Evolutionary conservation across 2,329 filamentous ascomycete species (phyloP), one percentile per base, ranked within the genome.

Genomic region (Ascochyta lentis): DNA sequence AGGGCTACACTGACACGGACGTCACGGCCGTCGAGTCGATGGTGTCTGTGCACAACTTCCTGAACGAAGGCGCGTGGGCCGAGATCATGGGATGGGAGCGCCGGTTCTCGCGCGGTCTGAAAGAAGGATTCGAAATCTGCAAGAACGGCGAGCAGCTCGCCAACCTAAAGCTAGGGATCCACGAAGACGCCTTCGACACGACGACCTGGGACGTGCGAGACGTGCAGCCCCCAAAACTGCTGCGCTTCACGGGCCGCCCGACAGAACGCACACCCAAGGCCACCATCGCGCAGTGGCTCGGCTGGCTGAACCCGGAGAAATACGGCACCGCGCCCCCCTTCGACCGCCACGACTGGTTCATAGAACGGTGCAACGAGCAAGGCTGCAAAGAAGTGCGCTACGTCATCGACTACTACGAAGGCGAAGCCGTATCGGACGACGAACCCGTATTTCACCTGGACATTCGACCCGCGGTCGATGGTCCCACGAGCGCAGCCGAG

Each of bases 371-470:
- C 31, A 79, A 81, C 5, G 82, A 87, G 49, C 91, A 90, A 26
- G 74, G 87, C 55, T 82, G 81, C 67, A 89, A 88, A 73, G 89
- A 97, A 79, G 82, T 97, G 41, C 86, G 95, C 68, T 99, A 99
- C 75, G 87, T 99, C 52, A 99, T 99, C 73, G 95, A 99, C 76
- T 98, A 96, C 78, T 98, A 98, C 77, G 89, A 89, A 31, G 94
- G 88, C 6, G 87, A 88, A 23, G 89, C 90, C 1, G 92, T 96
- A 69, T 86, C 89, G 2, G 90, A 86, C 0, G 95, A 93, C 29
- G 92, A 97, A 73, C 94, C 95, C 3, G 92, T 98, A 6, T 99
- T 99, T 79, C 97, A 88, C 75, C 85, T 99, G 50, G 95, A 99
- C 72, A 95, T 99, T 19, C 85, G 95, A 60, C 95, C 95, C 1